Evolutionary conservation across 139 green algal species (phyloP).

Genomic region (Coccomyxa sp.): DNA sequence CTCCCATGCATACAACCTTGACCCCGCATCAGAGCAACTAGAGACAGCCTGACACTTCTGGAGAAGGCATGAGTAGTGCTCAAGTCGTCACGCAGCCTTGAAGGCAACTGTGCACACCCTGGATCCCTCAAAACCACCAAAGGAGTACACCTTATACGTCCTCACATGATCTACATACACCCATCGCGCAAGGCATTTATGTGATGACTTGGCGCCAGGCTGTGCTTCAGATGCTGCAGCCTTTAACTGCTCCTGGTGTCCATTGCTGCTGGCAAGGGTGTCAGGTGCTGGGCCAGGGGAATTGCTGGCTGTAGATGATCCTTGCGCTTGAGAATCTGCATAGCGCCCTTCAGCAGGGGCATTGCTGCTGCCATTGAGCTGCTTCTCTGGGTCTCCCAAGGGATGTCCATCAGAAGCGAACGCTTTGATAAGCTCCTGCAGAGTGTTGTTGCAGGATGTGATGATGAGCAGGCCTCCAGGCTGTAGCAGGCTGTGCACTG

Average conservation of each 20-base stretch:
- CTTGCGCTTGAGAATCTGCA: too few relatives aligned
- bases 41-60: too few relatives aligned
- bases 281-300: too few relatives aligned
- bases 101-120: slow-evolving; percentile 43
- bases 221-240: too few relatives aligned
- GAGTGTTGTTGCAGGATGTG: slow-evolving; percentile 49
- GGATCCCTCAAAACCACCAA: slow-evolving; percentile 35
- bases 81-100: too few relatives aligned
- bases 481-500: slow-evolving; percentile 25
- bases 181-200: too few relatives aligned
- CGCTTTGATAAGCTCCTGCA: slow-evolving; percentile 30
- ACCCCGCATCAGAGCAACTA: too few relatives aligned
- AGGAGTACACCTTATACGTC: slow-evolving; percentile 34
- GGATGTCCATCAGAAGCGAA: slow-evolving; percentile 7
- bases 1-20: too few relatives aligned
- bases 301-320: too few relatives aligned
- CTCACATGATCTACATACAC: slow-evolving; percentile 38
- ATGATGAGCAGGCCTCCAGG: slow-evolving; percentile 36
- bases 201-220: too few relatives aligned
- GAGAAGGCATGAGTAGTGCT: too few relatives aligned
- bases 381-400: not conserved
- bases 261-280: too few relatives aligned
- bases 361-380: not conserved
- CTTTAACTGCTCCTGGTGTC: not conserved
- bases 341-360: not conserved